These are phyloP conservation scores for Sisymbrium irio DNA, from an alignment of 345 rosid species.

Conservation along the genomic window DNA sequence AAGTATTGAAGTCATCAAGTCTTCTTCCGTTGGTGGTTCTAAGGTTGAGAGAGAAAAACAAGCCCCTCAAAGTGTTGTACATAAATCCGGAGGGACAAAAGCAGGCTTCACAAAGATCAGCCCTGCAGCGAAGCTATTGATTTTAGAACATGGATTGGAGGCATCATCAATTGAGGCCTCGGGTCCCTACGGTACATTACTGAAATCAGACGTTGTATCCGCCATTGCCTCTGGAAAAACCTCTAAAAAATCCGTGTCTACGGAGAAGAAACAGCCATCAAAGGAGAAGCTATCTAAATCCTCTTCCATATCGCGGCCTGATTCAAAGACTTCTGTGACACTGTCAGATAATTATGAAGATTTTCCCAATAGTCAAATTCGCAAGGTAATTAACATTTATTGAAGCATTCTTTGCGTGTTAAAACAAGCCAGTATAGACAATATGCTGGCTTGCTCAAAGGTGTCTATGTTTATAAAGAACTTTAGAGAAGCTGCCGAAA, in stretches of 20 bases:
- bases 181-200: constrained; percentile 77
- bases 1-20: constrained; percentile 66
- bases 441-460: constrained; percentile 8
- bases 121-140: constrained; percentile 82
- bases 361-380: constrained; percentile 91
- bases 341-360: constrained; percentile 68
- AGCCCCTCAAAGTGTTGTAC: constrained; percentile 42
- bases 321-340: constrained; percentile 43
- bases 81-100: constrained; percentile 39
- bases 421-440: constrained; percentile 1
- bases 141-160: constrained; percentile 78
- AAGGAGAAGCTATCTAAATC: constrained; percentile 39
- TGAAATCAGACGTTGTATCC: constrained; percentile 78
- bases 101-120: constrained; percentile 71
- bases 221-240: constrained; percentile 79
- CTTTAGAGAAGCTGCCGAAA: background rate
- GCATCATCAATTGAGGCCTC: constrained; percentile 71
- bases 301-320: constrained; percentile 36
- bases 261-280: constrained; percentile 43
- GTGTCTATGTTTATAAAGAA: background rate
- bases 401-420: background rate
- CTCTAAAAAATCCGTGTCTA: constrained; percentile 42
- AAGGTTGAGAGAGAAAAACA: constrained; percentile 46
- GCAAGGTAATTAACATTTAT: constrained; percentile 64
- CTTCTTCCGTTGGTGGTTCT: constrained; percentile 44